These are phyloP conservation scores for Coelastrella sp. DNA, from an alignment of 139 green algal genomes.

Conservation along the genomic window DNA sequence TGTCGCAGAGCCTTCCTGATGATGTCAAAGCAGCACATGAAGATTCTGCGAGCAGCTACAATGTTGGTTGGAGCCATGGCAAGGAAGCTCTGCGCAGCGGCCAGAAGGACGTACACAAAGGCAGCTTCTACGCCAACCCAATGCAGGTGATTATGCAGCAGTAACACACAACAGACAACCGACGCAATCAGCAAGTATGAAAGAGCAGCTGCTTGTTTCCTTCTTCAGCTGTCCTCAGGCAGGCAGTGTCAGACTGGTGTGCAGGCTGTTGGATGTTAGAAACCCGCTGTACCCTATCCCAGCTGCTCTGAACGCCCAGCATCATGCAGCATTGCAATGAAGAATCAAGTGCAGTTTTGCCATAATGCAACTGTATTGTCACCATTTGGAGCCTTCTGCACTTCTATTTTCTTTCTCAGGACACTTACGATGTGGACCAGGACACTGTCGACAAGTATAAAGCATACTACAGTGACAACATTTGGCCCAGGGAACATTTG, in stretches of 20 bases:
- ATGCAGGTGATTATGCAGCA: constrained; percentile 41
- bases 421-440: constrained; percentile 5
- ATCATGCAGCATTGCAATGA: too few species aligned
- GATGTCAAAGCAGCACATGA: constrained; percentile 52
- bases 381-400: constrained; percentile 13
- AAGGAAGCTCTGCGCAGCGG: constrained; percentile 71
- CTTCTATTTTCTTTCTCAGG: background rate
- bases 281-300: too few species aligned
- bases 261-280: background rate
- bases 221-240: background rate
- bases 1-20: constrained; percentile 53
- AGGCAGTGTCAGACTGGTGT: background rate
- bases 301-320: too few species aligned
- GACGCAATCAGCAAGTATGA: too few species aligned
- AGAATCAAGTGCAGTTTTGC: too few species aligned
- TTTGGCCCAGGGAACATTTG: constrained; percentile 77
- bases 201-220: background rate
- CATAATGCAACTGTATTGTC: background rate
- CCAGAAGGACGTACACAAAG: constrained; percentile 68
- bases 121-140: constrained; percentile 82
- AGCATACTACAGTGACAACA: constrained; percentile 72
- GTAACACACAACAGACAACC: background rate
- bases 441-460: constrained; percentile 47
- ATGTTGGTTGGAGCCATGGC: constrained; percentile 80
- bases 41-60: constrained; percentile 67